phyloP scores from a whole-genome alignment of 805 yeast species.

The Saccharomycopsis oosterbeekiorum region DNA sequence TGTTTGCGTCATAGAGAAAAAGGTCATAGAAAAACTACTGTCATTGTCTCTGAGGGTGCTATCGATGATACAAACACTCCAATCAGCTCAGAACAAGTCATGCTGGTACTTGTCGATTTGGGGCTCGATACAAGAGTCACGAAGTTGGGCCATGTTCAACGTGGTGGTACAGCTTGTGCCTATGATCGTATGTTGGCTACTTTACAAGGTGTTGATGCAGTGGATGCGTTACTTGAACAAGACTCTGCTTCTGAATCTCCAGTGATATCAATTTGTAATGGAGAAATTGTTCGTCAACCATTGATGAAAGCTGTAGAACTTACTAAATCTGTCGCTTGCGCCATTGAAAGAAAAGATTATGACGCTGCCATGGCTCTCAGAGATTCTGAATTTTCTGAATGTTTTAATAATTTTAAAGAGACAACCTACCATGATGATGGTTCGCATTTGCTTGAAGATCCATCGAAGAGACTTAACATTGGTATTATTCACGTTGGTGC shows the following conservation, averaged over 20 bases:
- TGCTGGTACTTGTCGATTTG: conserved; percentile 68
- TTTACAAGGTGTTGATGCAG: conserved; percentile 95
- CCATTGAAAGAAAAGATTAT: conserved; percentile 71
- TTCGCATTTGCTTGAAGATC: conserved; percentile 43
- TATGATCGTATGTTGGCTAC: conserved; percentile 88
- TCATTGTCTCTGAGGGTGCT: conserved; percentile 98
- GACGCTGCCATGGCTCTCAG: conserved; percentile 79
- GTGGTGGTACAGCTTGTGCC: conserved; percentile 98
- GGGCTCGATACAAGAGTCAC: conserved; percentile 94
- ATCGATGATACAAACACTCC: conserved; percentile 72
- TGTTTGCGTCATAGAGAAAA: conserved; percentile 69
- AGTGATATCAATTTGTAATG: conserved; percentile 82
- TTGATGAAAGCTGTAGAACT: conserved; percentile 82
- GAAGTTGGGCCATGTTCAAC: conserved; percentile 93
- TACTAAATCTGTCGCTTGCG: conserved; percentile 84
- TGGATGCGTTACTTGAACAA: conserved; percentile 77
- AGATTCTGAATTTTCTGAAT: conserved; percentile 78
- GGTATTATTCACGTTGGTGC: conserved; percentile 94
- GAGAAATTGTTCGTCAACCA: conserved; percentile 75
- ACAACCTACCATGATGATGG: conserved; percentile 62
- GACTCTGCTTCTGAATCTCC: conserved; percentile 89
- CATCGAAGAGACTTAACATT: conserved; percentile 47
- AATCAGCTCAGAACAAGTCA: conserved; percentile 71
- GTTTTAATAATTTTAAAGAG: conserved; percentile 57
- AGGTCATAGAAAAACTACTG: conserved; percentile 92